Base-by-base conservation (phyloP, 768 basidiomycete genomes). In the Saitozyma sp. region DNA sequence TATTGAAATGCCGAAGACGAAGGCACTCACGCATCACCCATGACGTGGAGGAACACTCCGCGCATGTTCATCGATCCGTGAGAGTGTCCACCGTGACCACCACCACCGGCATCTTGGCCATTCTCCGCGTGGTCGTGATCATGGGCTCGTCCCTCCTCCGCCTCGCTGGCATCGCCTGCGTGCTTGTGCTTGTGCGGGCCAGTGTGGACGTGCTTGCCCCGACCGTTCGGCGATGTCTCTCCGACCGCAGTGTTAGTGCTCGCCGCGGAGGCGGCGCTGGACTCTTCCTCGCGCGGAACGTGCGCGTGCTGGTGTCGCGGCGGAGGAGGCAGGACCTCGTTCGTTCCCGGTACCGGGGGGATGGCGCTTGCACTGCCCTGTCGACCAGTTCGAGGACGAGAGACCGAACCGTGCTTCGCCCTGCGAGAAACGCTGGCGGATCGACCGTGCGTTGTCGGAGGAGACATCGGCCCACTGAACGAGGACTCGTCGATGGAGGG, bases 31-130 rank as follows among this genome's bases (percentile, higher is more conserved):
- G 95, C 95, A 82, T 99, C 95, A 41, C 95, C 95, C 50, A 99
- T 79, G 45, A 98, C 96, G 78, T 99, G 96, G 38, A 99, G 81
- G 40, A 98, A 83, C 1, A 99, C 84, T 39, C 93, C 96, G n/a
- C 83, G 89, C 94, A 98, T 97, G 80, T 98, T 99, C 96, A 99
- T 98, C 0, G 88, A 91, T 0, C 87, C 88, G 50, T 82, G 80
- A 10, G 70, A 69, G 53, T 78, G 77, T 5, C 77, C 78, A 46
- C 73, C 70, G 10, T 73, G 78, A 20, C 70, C 74, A 11, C 59
- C 51, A 29, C 62, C 66, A 9, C 58, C 68, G 50, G 71, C 65
- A 14, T 59, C 65, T 42, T 66, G 59, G 10, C 59, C 65, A 43
- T 66, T 59, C 9, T 65, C 70, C 19, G 52, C 62, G 48, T 72